phyloP scores from a whole-genome alignment of 768 basidiomycete species.

The Naganishia antarctica region DNA sequence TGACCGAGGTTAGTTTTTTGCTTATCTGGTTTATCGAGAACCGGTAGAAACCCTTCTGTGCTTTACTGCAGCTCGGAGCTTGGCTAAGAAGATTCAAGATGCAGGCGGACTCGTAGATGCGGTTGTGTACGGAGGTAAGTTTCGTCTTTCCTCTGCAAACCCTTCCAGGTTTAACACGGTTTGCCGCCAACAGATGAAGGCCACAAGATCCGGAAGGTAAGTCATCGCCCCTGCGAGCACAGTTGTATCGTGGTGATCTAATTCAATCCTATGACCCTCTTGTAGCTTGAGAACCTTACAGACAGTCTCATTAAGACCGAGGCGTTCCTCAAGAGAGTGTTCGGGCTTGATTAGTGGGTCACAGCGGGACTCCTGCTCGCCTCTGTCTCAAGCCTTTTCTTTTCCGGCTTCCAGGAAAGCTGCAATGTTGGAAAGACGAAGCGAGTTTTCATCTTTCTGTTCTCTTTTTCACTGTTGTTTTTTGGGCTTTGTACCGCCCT shows the following conservation, averaged over 20 bases:
- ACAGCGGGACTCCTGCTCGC: too few relatives aligned
- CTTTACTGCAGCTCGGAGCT: conserved; percentile 36
- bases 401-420: too few relatives aligned
- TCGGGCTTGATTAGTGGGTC: conserved; percentile 6
- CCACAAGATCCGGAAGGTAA: too few relatives aligned
- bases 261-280: not conserved
- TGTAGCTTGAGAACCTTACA: conserved; percentile 24
- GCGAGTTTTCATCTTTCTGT: too few relatives aligned
- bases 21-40: not conserved
- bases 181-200: too few relatives aligned
- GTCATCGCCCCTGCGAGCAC: too few relatives aligned
- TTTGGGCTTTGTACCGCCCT: too few relatives aligned
- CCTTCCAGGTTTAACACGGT: too few relatives aligned
- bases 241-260: not conserved
- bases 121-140: conserved; percentile 62
- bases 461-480: too few relatives aligned
- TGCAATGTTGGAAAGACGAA: too few relatives aligned
- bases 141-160: too few relatives aligned
- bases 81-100: conserved; percentile 57
- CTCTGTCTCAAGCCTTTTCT: too few relatives aligned
- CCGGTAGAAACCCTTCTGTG: not conserved
- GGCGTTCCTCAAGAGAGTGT: conserved; percentile 18
- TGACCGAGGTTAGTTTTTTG: conserved; percentile 55
- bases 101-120: conserved; percentile 60
- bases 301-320: conserved; percentile 22